Percentiles rank a stretch among this genome's conserved stretches.
These are phyloP conservation scores for Leccinum olivaceopallidum DNA, from an alignment of 768 basidiomycete genomes.

Conservation along the genomic window DNA sequence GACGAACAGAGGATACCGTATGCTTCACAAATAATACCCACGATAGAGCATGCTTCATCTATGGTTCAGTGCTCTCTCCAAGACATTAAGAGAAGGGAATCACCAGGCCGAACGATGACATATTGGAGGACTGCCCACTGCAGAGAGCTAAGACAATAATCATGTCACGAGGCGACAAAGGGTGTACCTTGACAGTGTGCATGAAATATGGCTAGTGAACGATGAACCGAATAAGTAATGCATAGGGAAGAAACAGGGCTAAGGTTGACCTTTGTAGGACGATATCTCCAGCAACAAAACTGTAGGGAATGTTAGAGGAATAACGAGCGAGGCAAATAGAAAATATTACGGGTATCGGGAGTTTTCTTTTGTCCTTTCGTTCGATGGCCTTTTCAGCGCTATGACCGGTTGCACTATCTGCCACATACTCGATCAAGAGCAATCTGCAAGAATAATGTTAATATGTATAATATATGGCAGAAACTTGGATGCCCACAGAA, in stretches of 20 bases:
- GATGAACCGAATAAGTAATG: constrained; percentile 10
- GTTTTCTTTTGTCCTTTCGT: constrained; percentile 73
- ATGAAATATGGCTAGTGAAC: constrained; percentile 74
- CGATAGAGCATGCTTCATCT: constrained; percentile 47
- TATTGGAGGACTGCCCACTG: constrained; percentile 92
- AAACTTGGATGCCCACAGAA: constrained; percentile 51
- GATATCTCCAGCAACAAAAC: constrained; percentile 82
- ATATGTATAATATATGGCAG: neutral
- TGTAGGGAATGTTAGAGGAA: constrained; percentile 27
- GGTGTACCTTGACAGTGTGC: constrained; percentile 74
- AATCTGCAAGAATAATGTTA: constrained; percentile 43
- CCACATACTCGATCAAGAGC: constrained; percentile 84
- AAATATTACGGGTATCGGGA: constrained; percentile 65
- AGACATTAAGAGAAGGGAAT: neutral
- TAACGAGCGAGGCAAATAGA: neutral
- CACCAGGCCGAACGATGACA: constrained; percentile 66
- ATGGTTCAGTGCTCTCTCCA: constrained; percentile 7
- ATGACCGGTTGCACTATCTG: constrained; percentile 62
- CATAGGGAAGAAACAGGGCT: neutral
- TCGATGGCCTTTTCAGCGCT: constrained; percentile 66
- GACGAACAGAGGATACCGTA: constrained; percentile 69
- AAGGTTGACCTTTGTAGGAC: constrained; percentile 67
- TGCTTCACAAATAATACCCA: constrained; percentile 76
- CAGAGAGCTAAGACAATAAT: constrained; percentile 1
- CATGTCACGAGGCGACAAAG: neutral